These are phyloP conservation scores for Chlamydomonas schloesseri DNA, from an alignment of 139 green algal species.

Conservation along the genomic window DNA sequence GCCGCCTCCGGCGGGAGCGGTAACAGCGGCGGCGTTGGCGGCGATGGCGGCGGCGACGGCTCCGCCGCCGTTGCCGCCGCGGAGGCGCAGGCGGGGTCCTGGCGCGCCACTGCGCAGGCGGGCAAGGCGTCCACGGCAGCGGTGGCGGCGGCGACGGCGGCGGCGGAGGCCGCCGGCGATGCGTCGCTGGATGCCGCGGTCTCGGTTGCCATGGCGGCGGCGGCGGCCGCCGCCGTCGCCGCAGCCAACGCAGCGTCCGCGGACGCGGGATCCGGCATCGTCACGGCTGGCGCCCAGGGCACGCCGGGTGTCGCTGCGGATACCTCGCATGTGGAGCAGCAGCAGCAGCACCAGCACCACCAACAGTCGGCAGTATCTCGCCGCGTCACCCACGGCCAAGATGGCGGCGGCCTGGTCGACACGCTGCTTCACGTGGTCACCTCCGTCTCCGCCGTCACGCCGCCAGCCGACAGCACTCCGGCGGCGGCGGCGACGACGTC, in stretches of 20 bases:
- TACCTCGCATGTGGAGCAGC: too few relatives aligned
- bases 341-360: too few relatives aligned
- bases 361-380: too few relatives aligned
- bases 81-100: too few relatives aligned
- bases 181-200: not conserved
- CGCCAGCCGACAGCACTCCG: not conserved
- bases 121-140: too few relatives aligned
- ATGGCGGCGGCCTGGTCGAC: not conserved
- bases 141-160: not conserved
- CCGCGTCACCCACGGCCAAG: not conserved
- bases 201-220: not conserved
- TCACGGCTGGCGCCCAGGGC: too few relatives aligned
- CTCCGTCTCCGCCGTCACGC: not conserved
- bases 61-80: not conserved
- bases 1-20: too few relatives aligned
- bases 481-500: too few relatives aligned
- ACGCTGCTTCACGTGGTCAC: conserved; percentile 32
- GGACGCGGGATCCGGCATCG: too few relatives aligned
- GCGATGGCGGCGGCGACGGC: not conserved
- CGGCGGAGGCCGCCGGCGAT: not conserved
- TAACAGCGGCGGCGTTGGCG: not conserved
- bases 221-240: not conserved
- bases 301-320: too few relatives aligned
- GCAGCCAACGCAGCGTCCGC: not conserved
- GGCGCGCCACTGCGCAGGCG: not conserved